Base-by-base conservation (phyloP, 2,329 filamentous ascomycete species). In the Hymenoscyphus salicellus region DNA sequence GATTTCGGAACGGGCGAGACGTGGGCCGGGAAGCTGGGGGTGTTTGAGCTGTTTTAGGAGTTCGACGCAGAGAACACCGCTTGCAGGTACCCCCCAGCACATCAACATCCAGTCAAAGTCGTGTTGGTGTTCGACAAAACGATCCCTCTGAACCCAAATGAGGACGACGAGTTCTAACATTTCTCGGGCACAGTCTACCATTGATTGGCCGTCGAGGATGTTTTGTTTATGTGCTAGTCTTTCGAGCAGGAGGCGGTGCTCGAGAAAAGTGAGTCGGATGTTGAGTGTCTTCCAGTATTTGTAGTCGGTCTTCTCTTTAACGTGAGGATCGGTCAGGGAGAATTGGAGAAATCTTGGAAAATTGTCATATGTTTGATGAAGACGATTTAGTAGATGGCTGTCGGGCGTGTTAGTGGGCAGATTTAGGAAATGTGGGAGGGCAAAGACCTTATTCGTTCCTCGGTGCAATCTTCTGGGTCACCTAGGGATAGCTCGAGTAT, bases 181-280 rank as follows among this genome's bases (percentile, higher is more conserved):
- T 66, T 83, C 78, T 26, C 79, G 81, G 5, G 73, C 73, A 49
- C 81, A 82, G 26, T 80, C 77, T 1, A 78, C 72, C 6, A 84
- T 72, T 10, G 83, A 73, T 16, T 79, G 75, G 0, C 77, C 77
- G 8, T 78, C 74, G 8, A 78, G 76, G 0, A 74, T 68, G 14
- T 78, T 73, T 0, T 78, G 77, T 20, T 82, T 84, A 26, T 83
- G 77, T 8, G 88, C 74, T 0, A 87, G 78, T 17, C 86, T 78
- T 63, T 88, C 83, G 5, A 87, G 75, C 10, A 88, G 80, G 64
- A 89, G 87, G 2, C 84, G 76, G 46, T 86, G 87, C 52, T 86
- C 82, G 0, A 86, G 73, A 56, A 84, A 80, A 26, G 82, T 79
- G 2, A 86, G 77, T 2, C 78, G 77, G 0, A 84, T 58, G n/a